Conservation (phyloP, 495 filamentous ascomycete species). For the Jackrogersella multiformis region DNA sequence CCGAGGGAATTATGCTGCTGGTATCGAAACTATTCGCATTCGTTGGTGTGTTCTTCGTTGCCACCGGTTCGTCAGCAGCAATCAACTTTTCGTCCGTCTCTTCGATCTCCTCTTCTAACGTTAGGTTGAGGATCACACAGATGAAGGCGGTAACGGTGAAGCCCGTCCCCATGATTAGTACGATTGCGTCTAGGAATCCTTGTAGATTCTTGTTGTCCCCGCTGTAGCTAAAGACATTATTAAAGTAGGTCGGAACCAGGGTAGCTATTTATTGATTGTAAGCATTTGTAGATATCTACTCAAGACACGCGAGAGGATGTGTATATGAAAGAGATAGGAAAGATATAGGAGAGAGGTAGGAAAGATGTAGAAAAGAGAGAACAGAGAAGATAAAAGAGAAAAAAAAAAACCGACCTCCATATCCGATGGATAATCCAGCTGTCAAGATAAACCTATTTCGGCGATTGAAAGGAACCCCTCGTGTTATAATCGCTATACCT, state of each 20-base stretch:
- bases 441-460: conserved; percentile 91
- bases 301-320: not conserved
- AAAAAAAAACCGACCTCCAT: conserved; percentile 54
- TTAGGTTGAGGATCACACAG: conserved; percentile 75
- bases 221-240: conserved; percentile 74
- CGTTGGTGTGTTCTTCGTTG: not conserved
- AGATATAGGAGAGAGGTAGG: not conserved
- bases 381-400: not conserved
- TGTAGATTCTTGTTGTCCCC: conserved; percentile 75
- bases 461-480: conserved; percentile 76
- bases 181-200: conserved; percentile 85
- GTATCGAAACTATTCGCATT: conserved; percentile 22
- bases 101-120: conserved; percentile 77
- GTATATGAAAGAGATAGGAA: not conserved
- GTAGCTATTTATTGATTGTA: conserved; percentile 63
- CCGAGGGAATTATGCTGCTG: not conserved
- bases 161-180: conserved; percentile 81
- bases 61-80: conserved; percentile 7
- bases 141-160: conserved; percentile 77
- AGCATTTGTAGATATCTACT: no score
- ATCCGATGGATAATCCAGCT: conserved; percentile 77
- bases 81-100: conserved; percentile 46
- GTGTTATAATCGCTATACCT: conserved; percentile 84
- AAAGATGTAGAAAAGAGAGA: not conserved
- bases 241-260: conserved; percentile 80